A percentile compares a stretch with the other conserved stretches of the same genome.
These are phyloP conservation scores for Flueggea neowawraea DNA, from an alignment of 441 rosid species.

Conservation along the genomic window DNA sequence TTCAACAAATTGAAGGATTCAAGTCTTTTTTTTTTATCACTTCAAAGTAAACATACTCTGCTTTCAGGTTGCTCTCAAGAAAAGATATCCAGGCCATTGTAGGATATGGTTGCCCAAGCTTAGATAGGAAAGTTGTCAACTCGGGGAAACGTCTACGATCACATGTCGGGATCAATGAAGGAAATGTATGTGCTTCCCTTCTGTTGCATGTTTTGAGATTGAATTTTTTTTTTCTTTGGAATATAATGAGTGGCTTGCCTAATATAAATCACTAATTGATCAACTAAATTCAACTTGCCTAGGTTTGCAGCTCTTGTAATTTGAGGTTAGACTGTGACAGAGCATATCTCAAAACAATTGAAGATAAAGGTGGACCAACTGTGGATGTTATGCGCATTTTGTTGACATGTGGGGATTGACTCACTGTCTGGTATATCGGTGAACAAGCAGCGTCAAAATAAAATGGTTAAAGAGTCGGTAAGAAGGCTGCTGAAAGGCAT, in stretches of 20 bases:
- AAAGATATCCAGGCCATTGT: slow-evolving; percentile 54
- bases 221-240: not conserved
- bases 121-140: slow-evolving; percentile 82
- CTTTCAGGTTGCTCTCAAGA: slow-evolving; percentile 57
- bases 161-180: slow-evolving; percentile 63
- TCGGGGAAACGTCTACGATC: slow-evolving; percentile 83
- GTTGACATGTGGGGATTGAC: slow-evolving; percentile 62
- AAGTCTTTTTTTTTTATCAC: too few species aligned
- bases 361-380: slow-evolving; percentile 63
- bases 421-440: slow-evolving; percentile 39
- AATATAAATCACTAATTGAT: not conserved
- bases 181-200: slow-evolving; percentile 38
- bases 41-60: not conserved
- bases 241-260: not conserved
- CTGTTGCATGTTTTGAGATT: not conserved
- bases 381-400: slow-evolving; percentile 83
- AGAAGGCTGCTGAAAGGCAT: slow-evolving; percentile 59
- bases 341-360: slow-evolving; percentile 60
- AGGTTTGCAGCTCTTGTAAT: slow-evolving; percentile 89
- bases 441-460: slow-evolving; percentile 56
- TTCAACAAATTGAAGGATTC: too few species aligned
- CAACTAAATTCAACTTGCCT: slow-evolving; percentile 15
- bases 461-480: slow-evolving; percentile 57
- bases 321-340: slow-evolving; percentile 87
- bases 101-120: slow-evolving; percentile 74